A percentile compares a stretch with the other conserved stretches of the same genome.
Conservation (phyloP, 192 early-diverging fungal genomes). For the Podila verticillata region DNA sequence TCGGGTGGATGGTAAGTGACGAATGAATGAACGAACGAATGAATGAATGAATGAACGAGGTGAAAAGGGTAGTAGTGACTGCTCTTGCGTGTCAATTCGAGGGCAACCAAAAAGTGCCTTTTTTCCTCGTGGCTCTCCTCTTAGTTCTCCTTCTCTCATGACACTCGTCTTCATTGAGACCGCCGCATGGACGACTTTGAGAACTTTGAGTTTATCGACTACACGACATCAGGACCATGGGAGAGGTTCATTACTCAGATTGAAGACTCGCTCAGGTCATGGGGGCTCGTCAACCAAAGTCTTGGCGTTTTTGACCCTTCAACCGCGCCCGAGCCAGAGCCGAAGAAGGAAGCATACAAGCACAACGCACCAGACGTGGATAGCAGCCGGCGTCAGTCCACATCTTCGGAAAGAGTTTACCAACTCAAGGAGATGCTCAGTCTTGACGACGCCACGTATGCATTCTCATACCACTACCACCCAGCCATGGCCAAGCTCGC, state of each 20-base stretch:
- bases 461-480: slow-evolving; percentile 55
- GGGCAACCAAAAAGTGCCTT: background rate
- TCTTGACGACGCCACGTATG: slow-evolving; percentile 54
- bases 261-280: slow-evolving; percentile 66
- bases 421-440: slow-evolving; percentile 50
- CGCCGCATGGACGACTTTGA: slow-evolving; percentile 65
- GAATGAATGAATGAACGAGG: background rate
- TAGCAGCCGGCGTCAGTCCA: background rate
- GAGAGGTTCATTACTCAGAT: slow-evolving; percentile 73
- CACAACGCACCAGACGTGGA: background rate
- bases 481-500: slow-evolving; percentile 33
- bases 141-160: background rate
- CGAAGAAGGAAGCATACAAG: background rate
- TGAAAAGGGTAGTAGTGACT: background rate
- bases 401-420: slow-evolving; percentile 1
- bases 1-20: no score
- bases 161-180: background rate
- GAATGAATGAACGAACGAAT: no score
- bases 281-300: slow-evolving; percentile 63
- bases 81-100: background rate
- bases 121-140: background rate
- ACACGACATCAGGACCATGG: slow-evolving; percentile 77
- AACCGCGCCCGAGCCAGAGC: background rate
- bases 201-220: slow-evolving; percentile 80
- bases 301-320: slow-evolving; percentile 58